These are phyloP conservation scores for Trichoderma gracile DNA, from an alignment of 2,329 filamentous ascomycete genomes.

Conservation along the genomic window DNA sequence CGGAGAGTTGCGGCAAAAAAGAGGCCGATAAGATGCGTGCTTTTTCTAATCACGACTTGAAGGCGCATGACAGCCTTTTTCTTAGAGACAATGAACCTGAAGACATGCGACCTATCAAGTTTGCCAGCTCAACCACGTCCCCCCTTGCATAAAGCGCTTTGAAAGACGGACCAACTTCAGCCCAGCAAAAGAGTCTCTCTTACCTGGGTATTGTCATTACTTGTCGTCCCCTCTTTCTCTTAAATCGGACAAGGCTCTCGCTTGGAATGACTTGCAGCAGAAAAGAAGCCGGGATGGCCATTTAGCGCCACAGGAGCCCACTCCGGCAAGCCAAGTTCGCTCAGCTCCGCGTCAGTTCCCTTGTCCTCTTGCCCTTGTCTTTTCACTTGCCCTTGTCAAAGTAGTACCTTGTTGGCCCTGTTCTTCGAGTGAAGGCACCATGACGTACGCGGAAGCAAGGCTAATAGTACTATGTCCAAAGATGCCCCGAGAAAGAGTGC, in stretches of 20 bases:
- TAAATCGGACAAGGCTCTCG: background rate
- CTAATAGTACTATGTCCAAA: background rate
- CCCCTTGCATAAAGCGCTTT: background rate
- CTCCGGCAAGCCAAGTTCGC: background rate
- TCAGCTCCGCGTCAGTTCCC: background rate
- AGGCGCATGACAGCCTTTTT: background rate
- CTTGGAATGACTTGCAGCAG: constrained; percentile 9
- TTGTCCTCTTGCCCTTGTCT: no score
- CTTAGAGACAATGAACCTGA: background rate
- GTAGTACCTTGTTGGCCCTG: background rate
- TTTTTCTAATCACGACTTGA: background rate
- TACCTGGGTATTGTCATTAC: background rate
- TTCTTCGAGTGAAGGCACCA: constrained; percentile 11
- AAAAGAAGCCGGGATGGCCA: background rate
- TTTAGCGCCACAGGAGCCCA: constrained; percentile 2
- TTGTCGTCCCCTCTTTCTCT: background rate
- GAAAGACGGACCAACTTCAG: no score
- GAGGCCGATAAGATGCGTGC: no score
- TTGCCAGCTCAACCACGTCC: constrained; percentile 2
- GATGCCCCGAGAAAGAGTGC: no score
- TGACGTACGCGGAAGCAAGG: constrained; percentile 17
- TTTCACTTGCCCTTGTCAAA: background rate
- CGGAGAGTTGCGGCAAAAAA: background rate
- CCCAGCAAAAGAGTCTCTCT: background rate
- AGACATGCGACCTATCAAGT: constrained; percentile 7